A percentile compares a stretch with the other conserved stretches of the same genome.
Conservation (phyloP, 2,329 filamentous ascomycete species). For the Calonectria multiphialidica region DNA sequence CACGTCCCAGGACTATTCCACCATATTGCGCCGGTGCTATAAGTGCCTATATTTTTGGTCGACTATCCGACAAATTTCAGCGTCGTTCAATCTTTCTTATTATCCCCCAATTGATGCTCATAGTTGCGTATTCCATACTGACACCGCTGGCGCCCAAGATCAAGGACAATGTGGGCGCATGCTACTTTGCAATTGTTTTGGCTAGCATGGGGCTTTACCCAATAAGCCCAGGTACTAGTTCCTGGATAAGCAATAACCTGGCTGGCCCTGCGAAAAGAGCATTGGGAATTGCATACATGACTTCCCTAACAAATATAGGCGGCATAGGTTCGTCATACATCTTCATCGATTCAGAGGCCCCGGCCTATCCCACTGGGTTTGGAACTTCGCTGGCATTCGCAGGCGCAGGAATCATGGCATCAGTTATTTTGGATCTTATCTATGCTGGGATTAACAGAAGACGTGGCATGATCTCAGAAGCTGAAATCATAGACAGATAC, state of each 20-base stretch:
- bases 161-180: not conserved
- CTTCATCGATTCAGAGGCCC: too few relatives aligned
- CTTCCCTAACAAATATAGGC: too few relatives aligned
- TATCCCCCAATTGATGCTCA: not conserved
- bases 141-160: not conserved
- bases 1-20: not conserved
- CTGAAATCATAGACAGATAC: too few relatives aligned
- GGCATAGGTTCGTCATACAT: too few relatives aligned
- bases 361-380: too few relatives aligned
- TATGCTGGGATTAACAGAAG: too few relatives aligned
- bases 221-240: not conserved
- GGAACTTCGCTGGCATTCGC: too few relatives aligned
- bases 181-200: not conserved
- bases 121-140: not conserved
- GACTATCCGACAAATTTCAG: not conserved
- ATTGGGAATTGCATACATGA: too few relatives aligned
- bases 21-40: not conserved
- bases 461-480: too few relatives aligned
- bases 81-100: not conserved
- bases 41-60: not conserved
- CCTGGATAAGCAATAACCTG: not conserved
- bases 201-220: not conserved
- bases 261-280: too few relatives aligned
- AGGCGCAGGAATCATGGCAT: too few relatives aligned
- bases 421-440: too few relatives aligned